Conservation (phyloP, 2,329 filamentous ascomycete species). For the Arachnopeziza araneosa region DNA sequence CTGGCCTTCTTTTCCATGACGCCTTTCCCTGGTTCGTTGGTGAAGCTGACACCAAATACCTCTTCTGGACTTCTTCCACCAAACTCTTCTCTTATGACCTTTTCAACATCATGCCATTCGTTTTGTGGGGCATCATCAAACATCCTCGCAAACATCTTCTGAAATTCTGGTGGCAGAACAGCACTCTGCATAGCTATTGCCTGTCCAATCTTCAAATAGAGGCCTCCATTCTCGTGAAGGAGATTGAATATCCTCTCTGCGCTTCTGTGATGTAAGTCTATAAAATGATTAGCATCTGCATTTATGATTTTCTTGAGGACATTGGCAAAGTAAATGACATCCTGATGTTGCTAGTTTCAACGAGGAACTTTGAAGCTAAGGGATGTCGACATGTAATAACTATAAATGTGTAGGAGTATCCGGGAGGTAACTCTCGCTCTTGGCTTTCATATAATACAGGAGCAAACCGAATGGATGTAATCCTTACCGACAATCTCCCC, state of each 20-base stretch:
- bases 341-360: too few relatives aligned
- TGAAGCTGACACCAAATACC: slow-evolving; percentile 85
- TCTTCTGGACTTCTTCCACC: slow-evolving; percentile 72
- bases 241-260: slow-evolving; percentile 79
- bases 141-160: slow-evolving; percentile 93
- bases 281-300: too few relatives aligned
- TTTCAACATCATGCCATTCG: slow-evolving; percentile 77
- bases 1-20: slow-evolving; percentile 66
- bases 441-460: too few relatives aligned
- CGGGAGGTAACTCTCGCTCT: too few relatives aligned
- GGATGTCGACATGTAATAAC: too few relatives aligned
- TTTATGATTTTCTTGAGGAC: too few relatives aligned
- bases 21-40: slow-evolving; percentile 55
- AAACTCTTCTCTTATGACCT: slow-evolving; percentile 84
- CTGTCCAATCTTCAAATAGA: slow-evolving; percentile 97
- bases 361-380: too few relatives aligned
- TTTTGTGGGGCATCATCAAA: slow-evolving; percentile 98
- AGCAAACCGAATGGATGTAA: too few relatives aligned
- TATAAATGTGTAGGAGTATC: too few relatives aligned
- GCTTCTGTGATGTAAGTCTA: slow-evolving; percentile 70
- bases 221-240: slow-evolving; percentile 77
- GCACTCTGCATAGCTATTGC: slow-evolving; percentile 98
- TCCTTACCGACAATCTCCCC: slow-evolving; percentile 55
- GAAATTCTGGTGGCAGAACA: slow-evolving; percentile 87
- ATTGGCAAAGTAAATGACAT: too few relatives aligned